Evolutionary conservation across 441 rosid genomes (phyloP), one percentile per base, ranked within the genome.

Genomic region (Croton setiger): DNA sequence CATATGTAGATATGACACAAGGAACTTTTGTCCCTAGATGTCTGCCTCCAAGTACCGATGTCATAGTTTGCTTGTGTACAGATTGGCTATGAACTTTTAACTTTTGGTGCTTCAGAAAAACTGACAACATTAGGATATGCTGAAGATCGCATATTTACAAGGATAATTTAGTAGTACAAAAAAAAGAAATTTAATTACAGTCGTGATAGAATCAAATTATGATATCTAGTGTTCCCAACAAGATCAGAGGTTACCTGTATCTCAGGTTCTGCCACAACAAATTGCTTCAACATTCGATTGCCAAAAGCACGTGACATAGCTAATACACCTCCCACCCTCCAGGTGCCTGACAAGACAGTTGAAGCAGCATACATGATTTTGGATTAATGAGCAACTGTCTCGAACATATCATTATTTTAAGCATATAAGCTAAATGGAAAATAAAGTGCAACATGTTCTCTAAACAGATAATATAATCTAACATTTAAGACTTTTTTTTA

Each of bases 281-380:
- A 96, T 81, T 87, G 98, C 88, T 96, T 92, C 86, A 96, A 76
- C 99, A 96, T 89, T 67, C 96, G 93, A 80, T 96, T 96, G 15
- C 99, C 99, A 74, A 95, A 95, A 62, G 99, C 99, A 61, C 98
- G 89, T 61, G 98, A 92, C 99, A 95, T 92, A 53, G 99, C 98
- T 77, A 88, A 74, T 39, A 96, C 97, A 68, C 97, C 99, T 65
- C 99, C 99, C 55, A 96, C 99, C 80, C 99, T 85, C 99, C 99
- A 96, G 62, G 98, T 96, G 72, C 99, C 99, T 92, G 81, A 64
- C 55, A 76, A 72, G 52, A 73, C 47, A 68, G 58, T 43, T 66
- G 73, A 71, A 77, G 69, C 55, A 71, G 31, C 33, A 66, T 17
- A 33, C 7, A 21, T 53, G 17, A 70, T 61, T 43, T 55, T 39